Base-by-base conservation (phyloP, 495 filamentous ascomycete genomes). In the Opeltia flavorubescens region DNA sequence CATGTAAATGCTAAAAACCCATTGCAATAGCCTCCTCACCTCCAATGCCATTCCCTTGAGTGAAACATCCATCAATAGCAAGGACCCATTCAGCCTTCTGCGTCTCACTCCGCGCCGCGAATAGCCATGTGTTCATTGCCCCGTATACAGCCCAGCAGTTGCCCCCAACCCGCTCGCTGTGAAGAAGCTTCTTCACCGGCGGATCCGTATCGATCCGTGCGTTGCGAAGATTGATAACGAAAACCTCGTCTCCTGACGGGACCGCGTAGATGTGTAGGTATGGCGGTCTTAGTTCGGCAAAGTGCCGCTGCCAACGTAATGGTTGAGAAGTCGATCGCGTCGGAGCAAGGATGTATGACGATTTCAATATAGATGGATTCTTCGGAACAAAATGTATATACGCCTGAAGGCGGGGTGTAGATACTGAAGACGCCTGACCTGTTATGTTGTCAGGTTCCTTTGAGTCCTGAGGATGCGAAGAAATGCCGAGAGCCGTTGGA, bases 131-230 rank as follows among this genome's bases (percentile, higher is more conserved):
- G 55, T 94, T 95, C 56, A 89, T 78, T 49, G 80, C 81, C 30
- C 85, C 89, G 58, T 95, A 96, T 39, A 99, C 76, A 11, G 93
- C 91, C 69, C 89, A 98, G 30, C 96, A 80, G 53, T 81, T 81
- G 12, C 27, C 24, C 57, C 29, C 65, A 45, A 44, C 62, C 51
- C 15, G 60, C 60, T 35, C 71, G 50, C 62, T 77, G 62, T 69
- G 65, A 20, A 95, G 69, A 15, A 98, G 63, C 34, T 81, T 77
- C 28, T 89, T 75, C 44, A 96, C 84, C 50, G 89, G 81, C 3
- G 91, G 91, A 53, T 83, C 77, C 51, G 84, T 80, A 55, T 98
- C 93, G 33, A 96, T 81, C 26, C 89, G 71, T 6, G 83, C 74
- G 59, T 91, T 87, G 36, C 80, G 72, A 31, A 98, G 71, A 54